Conservation (phyloP, 225 moss, liverwort and hornwort species). For the Marchantia paleacea region DNA sequence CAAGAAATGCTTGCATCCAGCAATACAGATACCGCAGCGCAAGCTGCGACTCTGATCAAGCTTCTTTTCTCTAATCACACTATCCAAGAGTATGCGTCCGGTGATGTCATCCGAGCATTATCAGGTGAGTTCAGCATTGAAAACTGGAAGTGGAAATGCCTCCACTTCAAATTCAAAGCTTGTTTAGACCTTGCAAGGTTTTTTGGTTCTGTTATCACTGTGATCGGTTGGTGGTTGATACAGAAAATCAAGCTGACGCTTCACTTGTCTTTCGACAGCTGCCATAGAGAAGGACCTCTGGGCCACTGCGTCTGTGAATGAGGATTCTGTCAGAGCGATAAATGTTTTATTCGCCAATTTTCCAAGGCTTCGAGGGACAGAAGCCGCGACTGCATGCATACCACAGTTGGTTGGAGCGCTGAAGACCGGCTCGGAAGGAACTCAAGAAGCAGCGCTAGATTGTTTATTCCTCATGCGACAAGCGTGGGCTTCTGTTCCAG, state of each 20-base stretch:
- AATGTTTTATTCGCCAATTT: slow-evolving; percentile 84
- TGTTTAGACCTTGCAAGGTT: too few relatives aligned
- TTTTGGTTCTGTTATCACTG: too few relatives aligned
- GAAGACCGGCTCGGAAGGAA: slow-evolving; percentile 86
- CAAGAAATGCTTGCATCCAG: slow-evolving; percentile 85
- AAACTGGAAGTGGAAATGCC: neutral
- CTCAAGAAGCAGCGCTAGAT: slow-evolving; percentile 90
- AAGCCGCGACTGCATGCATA: slow-evolving; percentile 76
- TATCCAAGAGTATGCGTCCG: slow-evolving; percentile 96
- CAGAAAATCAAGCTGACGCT: neutral
- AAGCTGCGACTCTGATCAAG: slow-evolving; percentile 89
- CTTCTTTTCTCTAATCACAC: slow-evolving; percentile 86
- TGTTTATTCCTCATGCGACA: slow-evolving; percentile 78
- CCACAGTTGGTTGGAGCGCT: slow-evolving; percentile 86
- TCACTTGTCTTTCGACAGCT: slow-evolving; percentile 36
- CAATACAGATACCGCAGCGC: slow-evolving; percentile 78
- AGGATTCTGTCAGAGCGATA: slow-evolving; percentile 80
- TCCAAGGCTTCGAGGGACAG: slow-evolving; percentile 70
- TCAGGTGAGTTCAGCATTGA: slow-evolving; percentile 55
- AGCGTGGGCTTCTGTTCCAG: slow-evolving; percentile 81
- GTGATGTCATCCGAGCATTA: slow-evolving; percentile 80
- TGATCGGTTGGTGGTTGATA: too few relatives aligned
- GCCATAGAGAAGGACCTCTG: slow-evolving; percentile 93
- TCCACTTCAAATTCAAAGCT: too few relatives aligned
- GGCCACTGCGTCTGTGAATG: slow-evolving; percentile 89